phyloP scores from a whole-genome alignment of 108 stramenopile species.

The Epipyxis sp. region DNA sequence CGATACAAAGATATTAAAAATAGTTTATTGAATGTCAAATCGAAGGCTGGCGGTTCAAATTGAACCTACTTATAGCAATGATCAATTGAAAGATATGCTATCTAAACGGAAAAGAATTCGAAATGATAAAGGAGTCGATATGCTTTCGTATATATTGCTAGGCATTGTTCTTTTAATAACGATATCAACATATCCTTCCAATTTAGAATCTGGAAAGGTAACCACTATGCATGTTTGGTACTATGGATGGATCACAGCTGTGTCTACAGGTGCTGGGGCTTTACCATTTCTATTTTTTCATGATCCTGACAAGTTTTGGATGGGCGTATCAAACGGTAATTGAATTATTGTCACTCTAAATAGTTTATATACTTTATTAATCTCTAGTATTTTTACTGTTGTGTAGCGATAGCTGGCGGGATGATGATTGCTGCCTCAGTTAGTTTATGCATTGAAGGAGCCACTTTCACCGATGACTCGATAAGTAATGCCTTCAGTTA shows the following conservation, averaged over 20 bases:
- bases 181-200: no score
- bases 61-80: no score
- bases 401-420: conserved; percentile 83
- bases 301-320: conserved; percentile 67
- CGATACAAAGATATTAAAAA: no score
- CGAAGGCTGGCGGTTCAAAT: no score
- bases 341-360: neutral
- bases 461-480: conserved; percentile 61
- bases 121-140: no score
- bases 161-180: no score
- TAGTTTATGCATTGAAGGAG: conserved; percentile 78
- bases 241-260: conserved; percentile 93
- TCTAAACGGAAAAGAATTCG: no score
- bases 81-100: no score
- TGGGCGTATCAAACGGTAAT: conserved; percentile 76
- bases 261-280: conserved; percentile 88
- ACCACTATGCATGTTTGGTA: conserved; percentile 74
- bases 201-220: no score
- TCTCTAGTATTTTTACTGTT: conserved; percentile 33
- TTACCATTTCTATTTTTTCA: conserved; percentile 75
- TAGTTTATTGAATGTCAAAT: no score
- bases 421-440: conserved; percentile 95
- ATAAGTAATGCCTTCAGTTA: neutral
- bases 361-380: conserved; percentile 3
- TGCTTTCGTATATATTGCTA: no score